A percentile compares a stretch with the other conserved stretches of the same genome.
These are phyloP conservation scores for Perkinsus chesapeaki DNA, from an alignment of 169 alveolate genomes.

Conservation along the genomic window DNA sequence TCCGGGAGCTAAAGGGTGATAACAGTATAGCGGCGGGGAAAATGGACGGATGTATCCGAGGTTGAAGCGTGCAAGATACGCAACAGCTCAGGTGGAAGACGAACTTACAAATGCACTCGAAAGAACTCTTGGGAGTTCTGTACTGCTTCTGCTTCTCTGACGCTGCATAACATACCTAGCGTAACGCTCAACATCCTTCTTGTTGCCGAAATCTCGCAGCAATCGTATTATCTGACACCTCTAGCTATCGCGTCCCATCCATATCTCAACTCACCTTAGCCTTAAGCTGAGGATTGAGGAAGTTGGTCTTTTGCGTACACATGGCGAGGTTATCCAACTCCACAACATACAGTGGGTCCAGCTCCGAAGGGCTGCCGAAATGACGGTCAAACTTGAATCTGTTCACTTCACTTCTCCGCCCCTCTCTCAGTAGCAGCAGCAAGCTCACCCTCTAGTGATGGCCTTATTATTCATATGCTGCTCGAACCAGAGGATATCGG, in stretches of 20 bases:
- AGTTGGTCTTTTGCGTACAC: constrained; percentile 14
- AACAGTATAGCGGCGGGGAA: constrained; percentile 66
- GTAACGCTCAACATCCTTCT: constrained; percentile 10
- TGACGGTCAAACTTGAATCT: constrained; percentile 22
- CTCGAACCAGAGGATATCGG: no score
- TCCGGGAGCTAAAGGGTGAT: constrained; percentile 44
- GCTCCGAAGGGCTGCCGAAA: constrained; percentile 3
- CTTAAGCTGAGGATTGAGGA: constrained; percentile 8
- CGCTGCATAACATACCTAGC: not conserved
- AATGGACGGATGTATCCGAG: constrained; percentile 52
- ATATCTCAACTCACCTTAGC: constrained; percentile 14
- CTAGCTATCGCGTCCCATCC: constrained; percentile 13
- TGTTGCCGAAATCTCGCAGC: constrained; percentile 17
- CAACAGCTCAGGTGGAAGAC: constrained; percentile 21
- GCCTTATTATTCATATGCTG: not conserved
- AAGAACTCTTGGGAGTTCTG: constrained; percentile 25
- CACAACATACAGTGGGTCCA: constrained; percentile 15
- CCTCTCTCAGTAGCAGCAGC: not conserved
- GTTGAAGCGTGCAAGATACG: constrained; percentile 39
- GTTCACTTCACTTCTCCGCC: constrained; percentile 14
- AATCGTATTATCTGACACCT: constrained; percentile 48
- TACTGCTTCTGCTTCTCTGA: constrained; percentile 15
- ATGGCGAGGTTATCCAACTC: constrained; percentile 15
- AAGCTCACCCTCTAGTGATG: not conserved
- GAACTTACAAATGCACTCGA: constrained; percentile 2